Base-by-base conservation (phyloP, 768 basidiomycete genomes). In the Lentinula raphanica region DNA sequence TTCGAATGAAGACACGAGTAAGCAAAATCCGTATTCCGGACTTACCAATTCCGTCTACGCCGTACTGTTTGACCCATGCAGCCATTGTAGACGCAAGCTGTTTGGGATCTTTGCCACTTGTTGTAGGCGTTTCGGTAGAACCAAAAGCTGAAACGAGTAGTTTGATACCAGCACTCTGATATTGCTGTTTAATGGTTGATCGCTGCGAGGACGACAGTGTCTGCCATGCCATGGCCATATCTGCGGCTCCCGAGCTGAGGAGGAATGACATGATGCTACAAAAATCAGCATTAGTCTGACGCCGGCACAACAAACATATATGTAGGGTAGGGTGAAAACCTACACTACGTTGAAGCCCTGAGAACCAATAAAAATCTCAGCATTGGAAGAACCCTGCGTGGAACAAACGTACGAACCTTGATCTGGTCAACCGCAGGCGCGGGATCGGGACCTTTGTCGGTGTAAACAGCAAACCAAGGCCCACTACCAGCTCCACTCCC, bases 11-110 rank as follows among this genome's bases (percentile, higher is more conserved):
- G 32, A 32, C 32, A 32, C 8, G 32, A 32, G 12, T 35, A 35
- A n/a, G n/a, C n/a, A n/a, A n/a, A n/a, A n/a, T n/a, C n/a, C n/a
- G n/a, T n/a, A n/a, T n/a, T n/a, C n/a, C 3, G 21, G 11, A 15
- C 36, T 36, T 17, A 64, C 84, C 83, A 7, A 84, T 76, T 58
- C 84, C 83, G 61, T 85, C 83, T 25, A 88, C 80, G 49, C 88
- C 88, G 62, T 89, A 87, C 19, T 89, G 70, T 49, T 74, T 68
- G 57, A 78, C 87, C 75, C 78, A 90, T 11, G 78, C 78, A 0
- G 87, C 86, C 68, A 89, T 76, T 2, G 78, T 81, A 60, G 84
- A 81, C 1, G 88, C 88, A 17, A 81, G 80, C 6, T 72, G 70
- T 5, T 81, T 69, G 19, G 88, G 83, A 67, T 90, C 83, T 15